Conservation (phyloP, 495 filamentous ascomycete genomes). For the Penicillium argentinense region DNA sequence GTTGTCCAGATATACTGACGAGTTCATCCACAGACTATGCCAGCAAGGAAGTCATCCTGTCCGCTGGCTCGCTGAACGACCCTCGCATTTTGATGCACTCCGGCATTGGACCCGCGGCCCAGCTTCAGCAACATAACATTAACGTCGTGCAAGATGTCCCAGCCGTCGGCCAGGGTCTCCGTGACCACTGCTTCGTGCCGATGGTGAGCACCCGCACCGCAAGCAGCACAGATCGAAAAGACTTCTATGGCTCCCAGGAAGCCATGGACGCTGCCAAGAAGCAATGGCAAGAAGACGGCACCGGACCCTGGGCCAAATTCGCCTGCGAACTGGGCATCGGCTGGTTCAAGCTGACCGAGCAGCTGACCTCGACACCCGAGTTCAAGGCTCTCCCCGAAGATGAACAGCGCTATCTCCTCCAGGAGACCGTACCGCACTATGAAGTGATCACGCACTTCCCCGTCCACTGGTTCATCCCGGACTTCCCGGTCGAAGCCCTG, state of each 20-base stretch:
- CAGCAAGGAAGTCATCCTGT: conserved; percentile 46
- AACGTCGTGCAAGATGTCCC: conserved; percentile 24
- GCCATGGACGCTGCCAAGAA: conserved; percentile 37
- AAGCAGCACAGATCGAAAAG: conserved; percentile 21
- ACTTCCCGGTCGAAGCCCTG: conserved; percentile 21
- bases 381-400: conserved; percentile 40
- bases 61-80: conserved; percentile 45
- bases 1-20: not conserved
- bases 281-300: conserved; percentile 47
- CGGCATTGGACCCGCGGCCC: conserved; percentile 31
- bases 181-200: conserved; percentile 27
- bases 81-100: conserved; percentile 51
- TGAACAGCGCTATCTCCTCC: conserved; percentile 35
- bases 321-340: conserved; percentile 47
- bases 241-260: conserved; percentile 26
- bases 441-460: conserved; percentile 37
- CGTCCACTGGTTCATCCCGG: conserved; percentile 29
- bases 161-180: conserved; percentile 30
- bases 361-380: conserved; percentile 33
- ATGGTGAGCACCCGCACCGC: conserved; percentile 22
- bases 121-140: conserved; percentile 23
- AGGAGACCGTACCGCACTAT: conserved; percentile 44
- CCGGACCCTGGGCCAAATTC: conserved; percentile 41
- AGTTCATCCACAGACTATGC: conserved; percentile 6
- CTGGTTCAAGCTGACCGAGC: conserved; percentile 49